Conservation (phyloP, 805 yeast species). For the Scheffersomyces coipomensis region DNA sequence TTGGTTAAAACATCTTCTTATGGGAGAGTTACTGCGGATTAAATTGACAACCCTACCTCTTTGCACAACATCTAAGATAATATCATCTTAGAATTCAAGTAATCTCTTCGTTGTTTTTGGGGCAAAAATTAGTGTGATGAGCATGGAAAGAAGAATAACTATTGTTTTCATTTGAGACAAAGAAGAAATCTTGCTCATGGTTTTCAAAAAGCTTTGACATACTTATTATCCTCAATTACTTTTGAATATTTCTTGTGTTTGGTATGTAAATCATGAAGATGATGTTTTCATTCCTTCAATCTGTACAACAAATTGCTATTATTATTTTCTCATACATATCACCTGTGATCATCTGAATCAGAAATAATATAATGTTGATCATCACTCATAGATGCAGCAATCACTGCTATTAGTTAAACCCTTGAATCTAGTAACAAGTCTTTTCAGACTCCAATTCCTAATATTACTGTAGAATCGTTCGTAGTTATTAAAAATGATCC, state of each 20-base stretch:
- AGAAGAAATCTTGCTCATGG: slow-evolving; percentile 11
- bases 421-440: slow-evolving; percentile 63
- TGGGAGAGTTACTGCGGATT: background rate
- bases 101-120: slow-evolving; percentile 66
- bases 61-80: slow-evolving; percentile 60
- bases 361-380: slow-evolving; percentile 58
- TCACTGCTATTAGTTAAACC: slow-evolving; percentile 77
- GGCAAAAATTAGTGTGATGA: slow-evolving; percentile 70
- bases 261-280: slow-evolving; percentile 26
- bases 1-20: slow-evolving; percentile 7
- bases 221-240: slow-evolving; percentile 24
- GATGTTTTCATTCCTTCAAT: slow-evolving; percentile 31
- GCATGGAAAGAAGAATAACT: slow-evolving; percentile 75
- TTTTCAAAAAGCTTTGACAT: slow-evolving; percentile 27
- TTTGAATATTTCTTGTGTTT: slow-evolving; percentile 26
- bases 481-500: slow-evolving; percentile 58
- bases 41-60: slow-evolving; percentile 15
- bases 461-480: slow-evolving; percentile 75
- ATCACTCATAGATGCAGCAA: slow-evolving; percentile 62
- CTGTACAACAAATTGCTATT: slow-evolving; percentile 39
- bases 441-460: slow-evolving; percentile 56
- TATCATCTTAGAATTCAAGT: slow-evolving; percentile 73
- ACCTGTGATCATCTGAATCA: slow-evolving; percentile 87
- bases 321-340: slow-evolving; percentile 72
- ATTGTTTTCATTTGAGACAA: slow-evolving; percentile 48